Conservation (phyloP, 2,329 filamentous ascomycete species). For the Fusarium luffae region DNA sequence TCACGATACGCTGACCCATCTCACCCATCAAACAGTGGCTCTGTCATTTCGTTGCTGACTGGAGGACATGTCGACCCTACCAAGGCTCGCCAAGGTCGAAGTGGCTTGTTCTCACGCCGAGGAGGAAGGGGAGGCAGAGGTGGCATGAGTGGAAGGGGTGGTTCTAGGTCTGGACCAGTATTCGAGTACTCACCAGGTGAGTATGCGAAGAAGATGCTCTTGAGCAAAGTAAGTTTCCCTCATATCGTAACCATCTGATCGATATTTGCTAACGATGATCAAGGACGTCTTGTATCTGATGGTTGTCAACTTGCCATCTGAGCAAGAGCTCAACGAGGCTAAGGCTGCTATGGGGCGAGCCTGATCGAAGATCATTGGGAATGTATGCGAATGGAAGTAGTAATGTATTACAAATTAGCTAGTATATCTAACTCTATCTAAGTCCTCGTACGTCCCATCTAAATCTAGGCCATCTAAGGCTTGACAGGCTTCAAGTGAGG, state of each 20-base stretch:
- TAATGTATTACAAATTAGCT: not conserved
- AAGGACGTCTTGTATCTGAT: slow-evolving; percentile 16
- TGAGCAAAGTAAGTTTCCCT: not conserved
- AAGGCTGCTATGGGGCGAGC: not conserved
- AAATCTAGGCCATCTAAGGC: not conserved
- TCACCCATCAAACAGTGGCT: slow-evolving; percentile 9
- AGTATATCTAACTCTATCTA: too few relatives aligned
- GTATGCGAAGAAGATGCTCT: slow-evolving; percentile 4
- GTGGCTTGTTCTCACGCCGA: not conserved
- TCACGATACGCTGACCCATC: slow-evolving; percentile 16
- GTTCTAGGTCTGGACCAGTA: not conserved
- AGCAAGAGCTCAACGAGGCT: slow-evolving; percentile 5
- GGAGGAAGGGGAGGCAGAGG: not conserved
- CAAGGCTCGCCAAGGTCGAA: not conserved
- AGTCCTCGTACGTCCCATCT: fast-evolving
- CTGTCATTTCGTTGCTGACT: slow-evolving; percentile 8
- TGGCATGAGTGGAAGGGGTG: not conserved
- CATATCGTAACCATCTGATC: too few relatives aligned
- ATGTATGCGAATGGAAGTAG: not conserved
- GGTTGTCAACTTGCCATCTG: slow-evolving; percentile 12
- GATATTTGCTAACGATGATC: not conserved
- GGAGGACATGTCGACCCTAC: slow-evolving; percentile 13
- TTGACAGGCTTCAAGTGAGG: slow-evolving; percentile 47
- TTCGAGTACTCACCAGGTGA: slow-evolving; percentile 7
- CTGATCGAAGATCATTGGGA: not conserved